phyloP scores from a whole-genome alignment of 2,329 filamentous ascomycete species.

The Colletotrichum tofieldiae region DNA sequence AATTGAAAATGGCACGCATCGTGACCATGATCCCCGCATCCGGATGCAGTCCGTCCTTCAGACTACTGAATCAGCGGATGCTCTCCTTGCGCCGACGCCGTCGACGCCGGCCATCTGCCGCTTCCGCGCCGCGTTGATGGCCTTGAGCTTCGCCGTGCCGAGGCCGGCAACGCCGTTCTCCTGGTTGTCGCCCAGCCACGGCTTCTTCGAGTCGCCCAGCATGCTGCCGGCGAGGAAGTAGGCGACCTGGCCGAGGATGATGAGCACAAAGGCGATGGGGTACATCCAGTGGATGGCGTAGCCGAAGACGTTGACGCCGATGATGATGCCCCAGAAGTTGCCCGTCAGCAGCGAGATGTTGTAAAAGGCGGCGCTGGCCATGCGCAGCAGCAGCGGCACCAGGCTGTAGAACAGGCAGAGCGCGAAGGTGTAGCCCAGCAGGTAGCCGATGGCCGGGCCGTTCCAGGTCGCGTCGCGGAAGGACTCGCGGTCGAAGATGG shows the following conservation, averaged over 20 bases:
- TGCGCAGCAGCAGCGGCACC: slow-evolving; percentile 89
- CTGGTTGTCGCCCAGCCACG: slow-evolving; percentile 93
- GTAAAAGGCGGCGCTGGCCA: slow-evolving; percentile 94
- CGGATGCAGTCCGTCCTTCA: not conserved
- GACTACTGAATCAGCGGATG: not conserved
- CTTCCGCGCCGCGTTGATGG: slow-evolving; percentile 70
- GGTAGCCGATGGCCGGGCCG: slow-evolving; percentile 80
- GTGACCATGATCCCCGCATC: not conserved
- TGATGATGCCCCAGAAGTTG: slow-evolving; percentile 97
- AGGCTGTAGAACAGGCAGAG: slow-evolving; percentile 90
- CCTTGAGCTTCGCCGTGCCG: slow-evolving; percentile 87
- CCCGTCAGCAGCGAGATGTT: slow-evolving; percentile 94
- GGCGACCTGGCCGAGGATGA: slow-evolving; percentile 86
- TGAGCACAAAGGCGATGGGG: slow-evolving; percentile 94
- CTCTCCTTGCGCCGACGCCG: not conserved
- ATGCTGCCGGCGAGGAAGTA: slow-evolving; percentile 91
- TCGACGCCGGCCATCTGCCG: slow-evolving; percentile 47
- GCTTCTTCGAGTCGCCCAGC: slow-evolving; percentile 91
- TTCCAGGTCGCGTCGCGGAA: slow-evolving; percentile 79
- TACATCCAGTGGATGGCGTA: slow-evolving; percentile 90
- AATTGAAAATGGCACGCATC: not conserved
- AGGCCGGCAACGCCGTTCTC: slow-evolving; percentile 84
- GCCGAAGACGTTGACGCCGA: slow-evolving; percentile 90
- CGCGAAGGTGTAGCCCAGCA: slow-evolving; percentile 90
- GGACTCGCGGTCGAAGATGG: slow-evolving; percentile 87